Evolutionary conservation across 2,329 filamentous ascomycete genomes (phyloP), one percentile per base, ranked within the genome.

Genomic region (Tricladium varicosporioides): DNA sequence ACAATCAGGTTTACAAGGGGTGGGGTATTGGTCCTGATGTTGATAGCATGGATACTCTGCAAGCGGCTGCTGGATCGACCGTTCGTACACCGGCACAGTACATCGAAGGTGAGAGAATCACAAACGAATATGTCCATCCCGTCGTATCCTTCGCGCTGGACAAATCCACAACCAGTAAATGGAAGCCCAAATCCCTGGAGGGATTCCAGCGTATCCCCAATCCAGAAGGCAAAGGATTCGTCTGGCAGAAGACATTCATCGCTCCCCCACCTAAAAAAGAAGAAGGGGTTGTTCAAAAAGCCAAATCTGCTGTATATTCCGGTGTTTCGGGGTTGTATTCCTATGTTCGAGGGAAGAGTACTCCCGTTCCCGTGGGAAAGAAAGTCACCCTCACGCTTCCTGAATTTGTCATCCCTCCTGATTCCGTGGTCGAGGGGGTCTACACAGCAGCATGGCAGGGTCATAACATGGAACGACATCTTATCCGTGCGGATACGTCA

Each of bases 401-500:
- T 27, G 22, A 27, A 27, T 27, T 27, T 7, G 22, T 27, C 22
- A 27, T 27, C 22, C 22, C 22, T 27, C 22, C 22, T 27, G 22
- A 27, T 27, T 3, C 22, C 3, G 22, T 27, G 22, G 22, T 27
- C 7, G 22, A 27, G 3, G 46, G 32, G 44, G 11, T 49, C 16
- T 48, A 54, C 11, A 45, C 14, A 32, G 19, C 15, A 11, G n/a
- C 44, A 31, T 49, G 44, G 52, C 43, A 16, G 11, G 52, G 52
- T 5, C 51, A 53, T 47, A 53, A 40, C 16, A 45, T 53, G 13
- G 51, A 53, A 10, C 51, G 51, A 33, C 43, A 53, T 36, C 36
- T 53, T 18, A 53, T 47, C 43, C 51, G 42, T 5, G 51, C 51
- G 3, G 51, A 53, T 53, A 53, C 51, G 19, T 47, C 40, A 46